These are phyloP conservation scores for Lactarius deliciosus DNA, from an alignment of 768 basidiomycete genomes.

Conservation along the genomic window DNA sequence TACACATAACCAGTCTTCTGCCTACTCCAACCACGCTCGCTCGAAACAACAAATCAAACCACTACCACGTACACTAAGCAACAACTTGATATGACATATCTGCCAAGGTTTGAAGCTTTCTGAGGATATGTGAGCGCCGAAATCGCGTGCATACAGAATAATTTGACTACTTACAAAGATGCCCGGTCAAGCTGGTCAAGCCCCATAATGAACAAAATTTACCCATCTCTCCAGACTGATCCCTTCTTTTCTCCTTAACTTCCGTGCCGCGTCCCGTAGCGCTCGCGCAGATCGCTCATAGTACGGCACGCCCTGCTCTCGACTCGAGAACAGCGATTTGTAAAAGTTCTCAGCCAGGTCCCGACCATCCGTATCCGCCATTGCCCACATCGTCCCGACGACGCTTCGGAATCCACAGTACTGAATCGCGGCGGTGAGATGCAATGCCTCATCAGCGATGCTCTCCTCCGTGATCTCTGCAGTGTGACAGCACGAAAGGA, in stretches of 20 bases:
- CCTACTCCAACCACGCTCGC: too few relatives aligned
- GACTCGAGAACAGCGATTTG: not conserved
- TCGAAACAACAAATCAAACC: too few relatives aligned
- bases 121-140: too few relatives aligned
- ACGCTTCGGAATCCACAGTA: conserved; percentile 23
- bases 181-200: conserved; percentile 6
- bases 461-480: not conserved
- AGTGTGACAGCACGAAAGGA: conserved; percentile 21
- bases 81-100: too few relatives aligned
- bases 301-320: not conserved
- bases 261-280: not conserved
- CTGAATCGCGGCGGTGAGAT: conserved; percentile 24
- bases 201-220: conserved; percentile 19
- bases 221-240: conserved; percentile 11
- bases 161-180: too few relatives aligned
- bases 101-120: too few relatives aligned
- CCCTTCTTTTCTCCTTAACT: conserved; percentile 3
- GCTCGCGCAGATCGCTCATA: conserved; percentile 5
- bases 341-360: conserved; percentile 17
- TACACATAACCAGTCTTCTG: too few relatives aligned
- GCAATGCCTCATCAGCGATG: conserved; percentile 20
- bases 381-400: conserved; percentile 26
- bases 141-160: too few relatives aligned
- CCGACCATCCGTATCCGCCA: conserved; percentile 22
- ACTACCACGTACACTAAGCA: too few relatives aligned